Percentiles rank a stretch among this genome's conserved stretches.
Conservation (phyloP, 768 basidiomycete genomes). For the Pleurotus platypus region DNA sequence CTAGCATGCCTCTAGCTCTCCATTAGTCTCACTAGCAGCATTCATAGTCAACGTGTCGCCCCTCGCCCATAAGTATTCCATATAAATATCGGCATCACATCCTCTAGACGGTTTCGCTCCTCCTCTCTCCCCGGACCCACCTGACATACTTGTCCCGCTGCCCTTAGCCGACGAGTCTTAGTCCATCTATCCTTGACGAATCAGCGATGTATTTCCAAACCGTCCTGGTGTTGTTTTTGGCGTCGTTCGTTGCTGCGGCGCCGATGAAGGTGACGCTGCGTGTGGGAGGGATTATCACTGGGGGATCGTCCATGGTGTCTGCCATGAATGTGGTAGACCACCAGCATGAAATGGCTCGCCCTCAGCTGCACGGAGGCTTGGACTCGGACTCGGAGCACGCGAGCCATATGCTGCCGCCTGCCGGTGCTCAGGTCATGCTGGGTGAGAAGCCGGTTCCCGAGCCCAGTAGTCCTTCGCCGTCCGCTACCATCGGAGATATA, state of each 20-base stretch:
- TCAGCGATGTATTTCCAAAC: constrained; percentile 1
- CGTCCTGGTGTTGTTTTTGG: constrained; percentile 3
- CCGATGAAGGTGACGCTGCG: constrained; percentile 1
- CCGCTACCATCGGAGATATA: neutral
- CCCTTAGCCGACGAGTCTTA: neutral
- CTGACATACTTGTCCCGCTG: neutral
- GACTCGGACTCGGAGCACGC: constrained; percentile 6
- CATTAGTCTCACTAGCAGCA: neutral
- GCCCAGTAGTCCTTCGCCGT: neutral
- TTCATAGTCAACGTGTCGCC: neutral
- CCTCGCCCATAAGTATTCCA: neutral
- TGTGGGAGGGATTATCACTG: neutral
- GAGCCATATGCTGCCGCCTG: constrained; percentile 5
- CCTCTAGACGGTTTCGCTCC: neutral
- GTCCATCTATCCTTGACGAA: neutral
- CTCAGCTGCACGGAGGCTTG: constrained; percentile 3
- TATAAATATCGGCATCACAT: neutral
- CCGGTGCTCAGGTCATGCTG: constrained; percentile 4
- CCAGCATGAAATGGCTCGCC: neutral
- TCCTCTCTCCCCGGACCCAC: neutral
- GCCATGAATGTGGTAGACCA: neutral
- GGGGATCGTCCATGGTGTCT: neutral
- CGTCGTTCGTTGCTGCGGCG: constrained; percentile 6
- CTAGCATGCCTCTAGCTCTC: constrained; percentile 7
- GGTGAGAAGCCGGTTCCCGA: neutral